These are phyloP conservation scores for Ganoderma multipileum DNA, from an alignment of 1,284 basidiomycete genomes.

Conservation along the genomic window DNA sequence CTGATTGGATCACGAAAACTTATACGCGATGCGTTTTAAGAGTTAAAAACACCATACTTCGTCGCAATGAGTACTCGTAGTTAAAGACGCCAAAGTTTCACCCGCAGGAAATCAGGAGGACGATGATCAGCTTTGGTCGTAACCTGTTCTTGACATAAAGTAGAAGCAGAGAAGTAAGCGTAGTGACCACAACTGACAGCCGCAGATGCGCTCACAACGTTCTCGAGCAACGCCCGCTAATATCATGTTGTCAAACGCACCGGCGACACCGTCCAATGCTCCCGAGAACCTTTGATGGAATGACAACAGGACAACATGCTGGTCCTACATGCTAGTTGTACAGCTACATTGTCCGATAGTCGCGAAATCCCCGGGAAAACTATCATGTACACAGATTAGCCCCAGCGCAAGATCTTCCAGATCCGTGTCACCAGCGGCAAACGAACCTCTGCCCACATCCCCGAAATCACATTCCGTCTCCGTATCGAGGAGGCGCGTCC, in stretches of 20 bases:
- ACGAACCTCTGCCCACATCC: background rate
- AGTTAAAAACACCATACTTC: too few relatives aligned
- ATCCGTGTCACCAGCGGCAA: too few relatives aligned
- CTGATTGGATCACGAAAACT: background rate
- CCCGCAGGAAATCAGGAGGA: too few relatives aligned
- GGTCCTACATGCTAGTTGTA: background rate
- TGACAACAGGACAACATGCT: background rate
- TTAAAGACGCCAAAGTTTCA: too few relatives aligned
- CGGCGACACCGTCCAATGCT: background rate
- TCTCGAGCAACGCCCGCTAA: background rate
- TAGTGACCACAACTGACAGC: background rate
- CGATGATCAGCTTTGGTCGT: too few relatives aligned
- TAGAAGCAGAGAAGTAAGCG: too few relatives aligned
- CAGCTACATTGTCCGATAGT: background rate
- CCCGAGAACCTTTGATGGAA: background rate
- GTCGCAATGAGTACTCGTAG: too few relatives aligned
- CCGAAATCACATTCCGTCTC: background rate
- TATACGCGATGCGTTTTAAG: too few relatives aligned
- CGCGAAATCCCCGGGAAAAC: background rate
- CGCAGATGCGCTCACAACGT: background rate
- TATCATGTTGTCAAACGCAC: background rate
- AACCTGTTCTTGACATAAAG: too few relatives aligned
- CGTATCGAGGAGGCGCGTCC: constrained; percentile 1
- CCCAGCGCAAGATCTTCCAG: background rate
- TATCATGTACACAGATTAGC: background rate